phyloP scores from a whole-genome alignment of 1,284 basidiomycete genomes.

The Microbotryum lychnidis-dioicae region DNA sequence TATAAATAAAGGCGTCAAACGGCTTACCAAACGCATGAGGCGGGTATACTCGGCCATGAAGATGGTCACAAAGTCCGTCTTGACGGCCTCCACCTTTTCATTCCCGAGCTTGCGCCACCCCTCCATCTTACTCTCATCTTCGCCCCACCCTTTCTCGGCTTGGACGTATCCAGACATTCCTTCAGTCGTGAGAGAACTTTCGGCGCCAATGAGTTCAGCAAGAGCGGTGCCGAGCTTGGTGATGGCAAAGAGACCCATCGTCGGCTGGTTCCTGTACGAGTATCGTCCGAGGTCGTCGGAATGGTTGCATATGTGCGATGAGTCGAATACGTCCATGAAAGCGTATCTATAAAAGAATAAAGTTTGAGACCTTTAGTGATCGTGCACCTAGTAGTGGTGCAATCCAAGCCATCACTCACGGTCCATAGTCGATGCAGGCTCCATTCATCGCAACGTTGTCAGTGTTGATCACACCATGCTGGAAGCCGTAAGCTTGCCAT shows the following conservation, averaged over 20 bases:
- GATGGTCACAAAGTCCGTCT: slow-evolving; percentile 14
- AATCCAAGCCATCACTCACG: slow-evolving; percentile 50
- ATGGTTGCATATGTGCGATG: slow-evolving; percentile 86
- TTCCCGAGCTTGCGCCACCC: background rate
- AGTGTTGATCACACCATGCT: slow-evolving; percentile 31
- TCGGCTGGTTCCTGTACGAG: slow-evolving; percentile 54
- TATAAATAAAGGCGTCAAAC: background rate
- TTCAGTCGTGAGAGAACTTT: slow-evolving; percentile 39
- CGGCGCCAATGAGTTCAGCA: slow-evolving; percentile 72
- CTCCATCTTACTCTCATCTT: slow-evolving; percentile 7
- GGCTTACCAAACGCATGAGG: slow-evolving; percentile 23
- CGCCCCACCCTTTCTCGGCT: slow-evolving; percentile 18
- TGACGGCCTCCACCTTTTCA: background rate
- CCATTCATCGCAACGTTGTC: slow-evolving; percentile 61
- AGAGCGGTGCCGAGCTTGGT: slow-evolving; percentile 64
- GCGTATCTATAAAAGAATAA: background rate
- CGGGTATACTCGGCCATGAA: slow-evolving; percentile 25
- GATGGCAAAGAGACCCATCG: slow-evolving; percentile 60
- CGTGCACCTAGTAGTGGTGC: slow-evolving; percentile 47
- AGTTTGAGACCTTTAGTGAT: background rate
- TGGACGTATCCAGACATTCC: slow-evolving; percentile 8
- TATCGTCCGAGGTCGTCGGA: slow-evolving; percentile 80
- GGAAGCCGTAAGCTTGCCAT: slow-evolving; percentile 60
- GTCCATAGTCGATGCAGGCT: slow-evolving; percentile 84
- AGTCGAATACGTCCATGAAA: slow-evolving; percentile 46